Evolutionary conservation across 2,329 filamentous ascomycete genomes (phyloP).

Genomic region (Penicillium sp.): DNA sequence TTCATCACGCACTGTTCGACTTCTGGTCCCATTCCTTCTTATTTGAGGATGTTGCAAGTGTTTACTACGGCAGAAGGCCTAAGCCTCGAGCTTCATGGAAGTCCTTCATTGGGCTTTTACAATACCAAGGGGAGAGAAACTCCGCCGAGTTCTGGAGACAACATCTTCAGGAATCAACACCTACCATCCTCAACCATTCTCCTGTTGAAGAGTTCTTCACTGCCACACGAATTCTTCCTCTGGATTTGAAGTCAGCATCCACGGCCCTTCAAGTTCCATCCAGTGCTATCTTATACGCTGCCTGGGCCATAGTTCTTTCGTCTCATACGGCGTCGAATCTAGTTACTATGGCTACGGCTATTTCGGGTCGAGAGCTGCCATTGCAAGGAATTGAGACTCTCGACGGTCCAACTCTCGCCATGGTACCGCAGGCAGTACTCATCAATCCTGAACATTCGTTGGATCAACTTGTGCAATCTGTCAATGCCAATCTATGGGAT

Average conservation of each 20-base stretch:
- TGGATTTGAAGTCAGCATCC: background rate
- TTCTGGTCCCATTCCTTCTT: background rate
- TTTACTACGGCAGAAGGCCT: background rate
- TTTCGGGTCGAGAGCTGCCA: background rate
- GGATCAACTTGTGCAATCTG: background rate
- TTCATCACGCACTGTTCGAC: background rate
- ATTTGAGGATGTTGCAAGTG: background rate
- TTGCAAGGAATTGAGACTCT: background rate
- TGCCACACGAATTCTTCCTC: background rate
- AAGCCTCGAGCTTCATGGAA: background rate
- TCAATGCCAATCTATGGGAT: background rate
- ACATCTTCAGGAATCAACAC: background rate
- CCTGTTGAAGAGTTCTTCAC: background rate
- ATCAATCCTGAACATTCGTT: background rate
- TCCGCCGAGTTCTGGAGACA: background rate
- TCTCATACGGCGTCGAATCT: background rate
- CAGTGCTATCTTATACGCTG: background rate
- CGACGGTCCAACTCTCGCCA: background rate
- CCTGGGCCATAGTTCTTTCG: background rate
- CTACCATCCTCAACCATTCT: background rate
- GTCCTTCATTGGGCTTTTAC: background rate
- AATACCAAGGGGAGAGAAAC: background rate
- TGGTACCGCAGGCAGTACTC: background rate
- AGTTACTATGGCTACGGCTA: background rate
- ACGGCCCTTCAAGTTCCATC: background rate